Percentiles rank a stretch among this genome's conserved stretches.
Evolutionary conservation across 1,139 yeast species (phyloP).

Genomic region (Geotrichum histeridarum): DNA sequence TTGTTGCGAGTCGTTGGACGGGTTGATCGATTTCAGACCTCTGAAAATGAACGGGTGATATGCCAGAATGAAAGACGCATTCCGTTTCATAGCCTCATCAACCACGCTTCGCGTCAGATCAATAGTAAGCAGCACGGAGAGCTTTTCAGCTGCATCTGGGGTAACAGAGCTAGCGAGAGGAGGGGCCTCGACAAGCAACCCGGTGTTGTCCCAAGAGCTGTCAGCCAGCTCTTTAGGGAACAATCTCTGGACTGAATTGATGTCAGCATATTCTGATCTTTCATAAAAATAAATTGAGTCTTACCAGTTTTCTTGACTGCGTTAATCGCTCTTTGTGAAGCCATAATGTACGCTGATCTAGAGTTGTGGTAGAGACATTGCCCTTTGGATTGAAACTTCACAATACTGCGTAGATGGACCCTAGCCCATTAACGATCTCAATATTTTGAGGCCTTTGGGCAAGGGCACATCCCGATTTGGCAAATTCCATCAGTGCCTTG

Average conservation of each 20-base stretch:
- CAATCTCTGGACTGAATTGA: conserved; percentile 48
- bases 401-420: background rate
- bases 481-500: background rate
- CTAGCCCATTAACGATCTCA: no score
- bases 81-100: conserved; percentile 65
- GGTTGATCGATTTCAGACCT: conserved; percentile 72
- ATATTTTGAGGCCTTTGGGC: background rate
- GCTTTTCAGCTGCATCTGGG: conserved; percentile 23
- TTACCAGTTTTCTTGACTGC: conserved; percentile 20
- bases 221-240: conserved; percentile 79
- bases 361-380: background rate
- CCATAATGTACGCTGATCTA: conserved; percentile 13
- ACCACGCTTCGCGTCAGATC: conserved; percentile 83
- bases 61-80: conserved; percentile 58
- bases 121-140: conserved; percentile 63
- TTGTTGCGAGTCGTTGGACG: conserved; percentile 68
- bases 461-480: background rate
- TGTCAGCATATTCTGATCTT: no score
- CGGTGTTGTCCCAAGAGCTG: conserved; percentile 89
- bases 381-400: background rate
- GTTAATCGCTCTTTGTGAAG: conserved; percentile 23
- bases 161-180: conserved; percentile 24
- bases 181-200: conserved; percentile 68
- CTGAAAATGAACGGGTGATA: conserved; percentile 91
- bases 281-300: background rate